A percentile compares a stretch with the other conserved stretches of the same genome.
Evolutionary conservation across 257 asterid genomes (phyloP).

Genomic region (Solanum bulbocastanum): DNA sequence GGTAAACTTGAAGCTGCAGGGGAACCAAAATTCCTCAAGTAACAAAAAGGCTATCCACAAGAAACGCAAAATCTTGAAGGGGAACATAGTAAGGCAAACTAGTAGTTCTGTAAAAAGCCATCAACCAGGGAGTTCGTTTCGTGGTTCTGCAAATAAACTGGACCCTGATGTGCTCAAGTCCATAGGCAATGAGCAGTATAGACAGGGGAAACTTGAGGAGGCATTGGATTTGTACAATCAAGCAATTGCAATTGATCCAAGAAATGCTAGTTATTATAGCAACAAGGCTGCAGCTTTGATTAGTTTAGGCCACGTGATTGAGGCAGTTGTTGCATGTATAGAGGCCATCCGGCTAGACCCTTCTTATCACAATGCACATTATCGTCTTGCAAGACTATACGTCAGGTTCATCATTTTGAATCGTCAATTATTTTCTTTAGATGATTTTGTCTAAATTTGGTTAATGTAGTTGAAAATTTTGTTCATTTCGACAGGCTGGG

Average conservation of each 20-base stretch:
- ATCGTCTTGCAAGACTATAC: conserved; percentile 37
- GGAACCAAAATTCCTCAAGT: not conserved
- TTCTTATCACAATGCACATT: conserved; percentile 48
- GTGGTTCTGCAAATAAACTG: conserved; percentile 26
- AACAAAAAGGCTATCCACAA: conserved; percentile 8
- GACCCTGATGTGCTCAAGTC: conserved; percentile 69
- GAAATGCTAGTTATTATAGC: conserved; percentile 72
- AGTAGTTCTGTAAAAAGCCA: conserved; percentile 6
- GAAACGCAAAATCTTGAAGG: conserved; percentile 2
- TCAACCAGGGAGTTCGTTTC: conserved; percentile 52
- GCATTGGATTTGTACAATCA: conserved; percentile 66
- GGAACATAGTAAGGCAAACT: conserved; percentile 29
- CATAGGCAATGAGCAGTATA: conserved; percentile 63
- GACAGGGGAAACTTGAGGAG: conserved; percentile 55
- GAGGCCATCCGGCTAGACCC: conserved; percentile 49
- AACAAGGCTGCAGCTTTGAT: conserved; percentile 73
- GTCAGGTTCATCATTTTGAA: conserved; percentile 19
- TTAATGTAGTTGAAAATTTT: not conserved
- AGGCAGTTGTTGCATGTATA: conserved; percentile 59
- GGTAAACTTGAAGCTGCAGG: conserved; percentile 25
- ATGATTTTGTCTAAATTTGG: not conserved
- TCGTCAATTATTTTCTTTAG: not conserved
- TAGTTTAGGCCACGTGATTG: conserved; percentile 55
- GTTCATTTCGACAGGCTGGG: conserved; percentile 30
- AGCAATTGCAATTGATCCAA: conserved; percentile 57